phyloP scores from a whole-genome alignment of 495 filamentous ascomycete genomes.

The Aspergillus indologenus region DNA sequence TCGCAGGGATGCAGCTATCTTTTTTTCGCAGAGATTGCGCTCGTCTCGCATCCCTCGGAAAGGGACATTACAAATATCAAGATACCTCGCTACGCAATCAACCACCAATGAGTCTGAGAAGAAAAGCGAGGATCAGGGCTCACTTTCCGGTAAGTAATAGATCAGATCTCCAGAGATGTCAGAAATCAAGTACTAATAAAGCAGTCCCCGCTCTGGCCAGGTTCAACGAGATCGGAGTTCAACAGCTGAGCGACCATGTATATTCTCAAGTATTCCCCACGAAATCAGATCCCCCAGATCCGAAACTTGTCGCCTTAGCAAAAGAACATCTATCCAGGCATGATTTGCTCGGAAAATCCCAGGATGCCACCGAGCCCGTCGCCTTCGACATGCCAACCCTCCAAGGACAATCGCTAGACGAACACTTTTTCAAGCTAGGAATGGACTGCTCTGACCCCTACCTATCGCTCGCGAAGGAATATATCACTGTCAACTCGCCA shows the following conservation, averaged over 20 bases:
- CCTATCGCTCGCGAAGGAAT: constrained; percentile 67
- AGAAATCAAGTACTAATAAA: constrained; percentile 22
- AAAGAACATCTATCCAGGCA: constrained; percentile 82
- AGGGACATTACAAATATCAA: constrained; percentile 19
- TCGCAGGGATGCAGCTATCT: constrained; percentile 35
- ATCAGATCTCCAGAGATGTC: background rate
- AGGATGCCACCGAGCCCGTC: constrained; percentile 69
- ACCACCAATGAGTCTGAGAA: constrained; percentile 26
- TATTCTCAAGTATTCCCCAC: constrained; percentile 79
- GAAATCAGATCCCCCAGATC: constrained; percentile 53
- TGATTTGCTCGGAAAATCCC: constrained; percentile 85
- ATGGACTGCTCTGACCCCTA: constrained; percentile 89
- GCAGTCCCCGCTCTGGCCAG: constrained; percentile 60
- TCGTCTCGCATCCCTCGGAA: constrained; percentile 19
- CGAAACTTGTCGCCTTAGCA: constrained; percentile 72
- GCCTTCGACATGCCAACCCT: constrained; percentile 81
- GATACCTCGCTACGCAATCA: constrained; percentile 27
- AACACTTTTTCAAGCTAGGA: constrained; percentile 91
- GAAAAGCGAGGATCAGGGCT: constrained; percentile 12
- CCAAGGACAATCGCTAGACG: constrained; percentile 78
- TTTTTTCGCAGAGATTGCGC: constrained; percentile 27
- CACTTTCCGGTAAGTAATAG: constrained; percentile 38
- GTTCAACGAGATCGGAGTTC: constrained; percentile 90
- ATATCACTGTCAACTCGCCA: constrained; percentile 62
- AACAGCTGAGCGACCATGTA: constrained; percentile 81